Evolutionary conservation across 257 asterid species (phyloP).

Genomic region (Ligustrum vulgare): DNA sequence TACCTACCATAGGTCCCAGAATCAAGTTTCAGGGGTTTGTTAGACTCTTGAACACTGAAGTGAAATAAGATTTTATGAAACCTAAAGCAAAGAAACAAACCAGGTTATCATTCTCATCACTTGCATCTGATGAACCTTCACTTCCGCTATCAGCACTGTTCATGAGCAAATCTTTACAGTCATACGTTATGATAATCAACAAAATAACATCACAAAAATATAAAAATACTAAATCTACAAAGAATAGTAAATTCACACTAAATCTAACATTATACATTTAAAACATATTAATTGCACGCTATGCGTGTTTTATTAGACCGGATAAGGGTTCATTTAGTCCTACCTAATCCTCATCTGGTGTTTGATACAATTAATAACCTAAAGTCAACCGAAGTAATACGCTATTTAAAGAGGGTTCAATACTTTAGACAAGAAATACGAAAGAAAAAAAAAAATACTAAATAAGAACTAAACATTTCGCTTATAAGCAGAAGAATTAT

Average conservation of each 20-base stretch:
- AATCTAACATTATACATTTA: background rate
- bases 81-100: constrained; percentile 31
- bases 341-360: too few species aligned
- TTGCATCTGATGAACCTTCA: constrained; percentile 81
- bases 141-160: constrained; percentile 88
- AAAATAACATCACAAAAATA: constrained; percentile 15
- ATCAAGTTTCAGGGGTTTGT: background rate
- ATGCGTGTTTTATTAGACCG: too few species aligned
- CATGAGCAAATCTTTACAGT: constrained; percentile 33
- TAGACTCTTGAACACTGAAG: constrained; percentile 5
- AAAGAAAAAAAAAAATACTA: too few species aligned
- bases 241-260: constrained; percentile 1
- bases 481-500: too few species aligned
- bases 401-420: too few species aligned
- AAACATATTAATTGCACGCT: background rate
- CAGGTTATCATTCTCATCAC: constrained; percentile 72
- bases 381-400: too few species aligned
- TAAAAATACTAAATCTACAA: constrained; percentile 13
- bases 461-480: too few species aligned
- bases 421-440: too few species aligned
- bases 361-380: too few species aligned
- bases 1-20: background rate
- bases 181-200: constrained; percentile 19
- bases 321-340: too few species aligned
- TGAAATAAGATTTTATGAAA: background rate